A percentile compares a stretch with the other conserved stretches of the same genome.
These are phyloP conservation scores for Aspergillus phoenicis DNA, from an alignment of 2,329 filamentous ascomycete species.

Conservation along the genomic window DNA sequence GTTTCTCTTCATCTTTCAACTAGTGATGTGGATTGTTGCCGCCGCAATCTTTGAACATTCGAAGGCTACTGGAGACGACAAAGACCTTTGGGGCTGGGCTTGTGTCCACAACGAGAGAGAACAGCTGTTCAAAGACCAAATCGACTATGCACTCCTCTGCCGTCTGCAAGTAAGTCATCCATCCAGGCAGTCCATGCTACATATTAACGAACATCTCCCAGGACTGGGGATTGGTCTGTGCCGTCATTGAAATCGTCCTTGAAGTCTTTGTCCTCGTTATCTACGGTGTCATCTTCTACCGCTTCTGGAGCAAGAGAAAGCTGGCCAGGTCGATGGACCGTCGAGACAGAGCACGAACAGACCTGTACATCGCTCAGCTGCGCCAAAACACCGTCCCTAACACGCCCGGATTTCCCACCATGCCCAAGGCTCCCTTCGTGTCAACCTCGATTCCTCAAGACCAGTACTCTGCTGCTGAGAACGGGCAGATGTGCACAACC, in stretches of 20 bases:
- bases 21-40: constrained; percentile 87
- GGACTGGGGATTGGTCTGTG: constrained; percentile 95
- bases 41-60: constrained; percentile 81
- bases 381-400: constrained; percentile 88
- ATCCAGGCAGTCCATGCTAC: not conserved
- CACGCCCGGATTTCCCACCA: constrained; percentile 83
- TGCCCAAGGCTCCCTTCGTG: constrained; percentile 55
- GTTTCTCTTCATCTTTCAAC: constrained; percentile 88
- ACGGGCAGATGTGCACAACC: constrained; percentile 52
- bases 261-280: constrained; percentile 89
- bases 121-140: constrained; percentile 74
- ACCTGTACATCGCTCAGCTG: constrained; percentile 88
- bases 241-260: constrained; percentile 93
- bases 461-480: constrained; percentile 54
- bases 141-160: constrained; percentile 89
- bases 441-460: constrained; percentile 44
- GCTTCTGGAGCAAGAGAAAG: constrained; percentile 93
- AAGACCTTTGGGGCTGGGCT: constrained; percentile 99
- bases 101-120: constrained; percentile 85
- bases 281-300: constrained; percentile 94
- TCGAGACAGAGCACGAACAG: constrained; percentile 89
- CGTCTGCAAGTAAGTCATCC: constrained; percentile 69
- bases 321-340: constrained; percentile 96
- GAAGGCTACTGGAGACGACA: constrained; percentile 70
- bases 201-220: constrained; percentile 47